Evolutionary conservation across 306 rosid genomes (phyloP).

Genomic region (Oxytropis ochrocephala): DNA sequence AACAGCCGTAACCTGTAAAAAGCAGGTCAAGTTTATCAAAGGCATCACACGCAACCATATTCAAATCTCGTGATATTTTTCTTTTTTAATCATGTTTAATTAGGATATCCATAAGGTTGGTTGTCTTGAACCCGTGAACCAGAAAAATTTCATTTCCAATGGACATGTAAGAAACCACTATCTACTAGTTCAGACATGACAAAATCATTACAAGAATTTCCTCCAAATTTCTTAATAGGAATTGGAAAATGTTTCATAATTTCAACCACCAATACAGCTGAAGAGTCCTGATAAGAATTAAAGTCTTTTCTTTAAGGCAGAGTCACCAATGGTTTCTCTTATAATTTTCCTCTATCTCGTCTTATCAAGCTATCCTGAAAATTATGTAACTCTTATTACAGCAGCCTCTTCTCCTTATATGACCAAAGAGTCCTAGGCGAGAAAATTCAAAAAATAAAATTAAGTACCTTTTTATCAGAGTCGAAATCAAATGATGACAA

Average conservation of each 20-base stretch:
- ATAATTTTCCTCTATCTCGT: background rate
- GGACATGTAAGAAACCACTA: background rate
- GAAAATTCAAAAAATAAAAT: background rate
- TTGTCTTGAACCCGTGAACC: background rate
- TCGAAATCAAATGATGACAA: slow-evolving; percentile 81
- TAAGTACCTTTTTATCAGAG: slow-evolving; percentile 62
- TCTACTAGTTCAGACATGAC: background rate
- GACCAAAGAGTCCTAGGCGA: background rate
- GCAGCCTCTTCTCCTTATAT: background rate
- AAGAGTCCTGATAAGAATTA: background rate
- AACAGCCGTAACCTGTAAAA: slow-evolving; percentile 72
- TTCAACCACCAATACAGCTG: background rate
- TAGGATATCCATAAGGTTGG: background rate
- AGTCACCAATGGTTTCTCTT: background rate
- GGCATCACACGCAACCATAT: background rate
- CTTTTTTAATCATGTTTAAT: background rate
- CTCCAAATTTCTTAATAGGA: background rate
- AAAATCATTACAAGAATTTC: background rate
- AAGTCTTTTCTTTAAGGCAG: background rate
- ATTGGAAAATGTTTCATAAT: background rate
- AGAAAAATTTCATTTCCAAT: background rate
- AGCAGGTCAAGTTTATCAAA: background rate
- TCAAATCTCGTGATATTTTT: background rate
- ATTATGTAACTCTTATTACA: background rate
- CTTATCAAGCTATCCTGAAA: background rate